Percentiles rank a stretch among this genome's conserved stretches.
Evolutionary conservation across 257 asterid genomes (phyloP).

Genomic region (Galeopsis tetrahit): DNA sequence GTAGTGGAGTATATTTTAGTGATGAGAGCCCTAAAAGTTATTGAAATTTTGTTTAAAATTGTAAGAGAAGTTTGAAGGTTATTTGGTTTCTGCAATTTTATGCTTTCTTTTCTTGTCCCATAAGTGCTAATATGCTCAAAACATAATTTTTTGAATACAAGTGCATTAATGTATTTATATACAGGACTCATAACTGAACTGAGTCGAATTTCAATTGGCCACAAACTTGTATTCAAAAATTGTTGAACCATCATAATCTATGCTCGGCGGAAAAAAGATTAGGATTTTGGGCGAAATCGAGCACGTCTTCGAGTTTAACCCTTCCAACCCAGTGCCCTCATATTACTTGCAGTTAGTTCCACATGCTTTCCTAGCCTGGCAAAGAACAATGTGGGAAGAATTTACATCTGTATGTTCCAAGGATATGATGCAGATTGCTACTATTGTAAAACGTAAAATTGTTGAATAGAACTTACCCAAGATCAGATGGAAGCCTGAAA

Average conservation of each 20-base stretch:
- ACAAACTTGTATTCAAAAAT: conserved; percentile 18
- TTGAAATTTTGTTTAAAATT: too few relatives aligned
- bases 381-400: conserved; percentile 13
- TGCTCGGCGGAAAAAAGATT: conserved; percentile 6
- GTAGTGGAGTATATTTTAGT: too few relatives aligned
- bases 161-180: conserved; percentile 10
- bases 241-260: conserved; percentile 16
- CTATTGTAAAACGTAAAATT: too few relatives aligned
- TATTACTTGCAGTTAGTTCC: conserved; percentile 57
- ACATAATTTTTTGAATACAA: not conserved
- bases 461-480: conserved; percentile 61
- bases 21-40: too few relatives aligned
- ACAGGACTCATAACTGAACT: conserved; percentile 8
- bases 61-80: too few relatives aligned
- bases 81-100: not conserved
- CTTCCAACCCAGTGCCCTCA: conserved; percentile 80
- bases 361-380: conserved; percentile 83
- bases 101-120: not conserved
- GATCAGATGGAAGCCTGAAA: conserved; percentile 93
- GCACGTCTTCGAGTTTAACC: conserved; percentile 30
- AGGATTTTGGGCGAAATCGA: conserved; percentile 17
- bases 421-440: conserved; percentile 15
- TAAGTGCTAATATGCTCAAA: not conserved
- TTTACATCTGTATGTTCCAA: conserved; percentile 8
- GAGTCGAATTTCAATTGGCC: not conserved